Evolutionary conservation across 1,284 basidiomycete species (phyloP), one percentile per base, ranked within the genome.

Genomic region (Athelia sp.): DNA sequence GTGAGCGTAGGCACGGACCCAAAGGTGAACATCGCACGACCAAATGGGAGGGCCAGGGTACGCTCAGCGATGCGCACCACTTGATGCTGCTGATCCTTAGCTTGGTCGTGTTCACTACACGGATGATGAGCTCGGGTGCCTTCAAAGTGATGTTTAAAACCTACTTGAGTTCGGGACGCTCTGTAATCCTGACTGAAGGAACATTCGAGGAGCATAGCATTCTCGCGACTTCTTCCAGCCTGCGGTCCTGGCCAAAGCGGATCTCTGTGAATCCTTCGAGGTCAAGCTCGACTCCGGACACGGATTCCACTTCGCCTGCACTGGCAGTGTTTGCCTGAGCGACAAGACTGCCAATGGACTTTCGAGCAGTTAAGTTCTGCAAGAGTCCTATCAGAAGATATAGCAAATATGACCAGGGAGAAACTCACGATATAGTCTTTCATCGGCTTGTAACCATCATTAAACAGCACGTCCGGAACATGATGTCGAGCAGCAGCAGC

Each of bases 11-110:
- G 69, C 11, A 86, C 78, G 0, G 87, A 85, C 3, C 86, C 89
- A 64, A 89, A 96, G 1, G 85, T 90, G 63, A 92, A 93, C 74
- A 95, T 84, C 1, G 89, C 92, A 53, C 90, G 78, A 2, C 94
- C 94, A 53, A 93, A 81, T 0, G 93, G 85, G 32, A 96, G 72
- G 1, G 93, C 84, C 24, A 95, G 73, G 0, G 93, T 97, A 43
- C 93, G 78, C 60, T 92, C 87, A 15, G 90, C 85, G 29, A 95
- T 80, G 19, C 86, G 80, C 40, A 87, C 69, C 3, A 90, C 87
- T 52, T 90, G 82, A 46, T 76, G 77, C 58, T 95, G 90, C 42
- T 94, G 87, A 56, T 93, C 90, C 58, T 85, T 84, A 10, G 79
- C 74, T 58, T 88, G 80, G 46, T 93, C 90, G 52, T 86, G 82